A percentile compares a stretch with the other conserved stretches of the same genome.
Evolutionary conservation across 129 eudicot species (phyloP).

Genomic region (Tanacetum coccineum): DNA sequence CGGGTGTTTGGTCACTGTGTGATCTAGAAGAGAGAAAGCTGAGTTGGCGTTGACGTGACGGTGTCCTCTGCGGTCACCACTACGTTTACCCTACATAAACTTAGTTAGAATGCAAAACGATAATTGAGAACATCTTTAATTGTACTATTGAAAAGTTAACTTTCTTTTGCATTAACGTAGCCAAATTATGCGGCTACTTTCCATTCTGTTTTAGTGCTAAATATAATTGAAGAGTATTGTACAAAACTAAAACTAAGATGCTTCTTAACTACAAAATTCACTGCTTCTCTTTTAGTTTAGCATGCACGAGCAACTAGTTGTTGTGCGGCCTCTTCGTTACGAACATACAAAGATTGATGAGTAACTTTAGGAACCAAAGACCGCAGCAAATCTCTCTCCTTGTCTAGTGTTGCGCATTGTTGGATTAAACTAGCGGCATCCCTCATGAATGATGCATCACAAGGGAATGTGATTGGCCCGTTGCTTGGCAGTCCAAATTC

Average conservation of each 20-base stretch:
- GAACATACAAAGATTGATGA: conserved; percentile 5
- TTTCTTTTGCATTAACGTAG: neutral
- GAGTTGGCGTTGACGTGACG: too few relatives aligned
- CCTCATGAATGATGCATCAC: conserved; percentile 34
- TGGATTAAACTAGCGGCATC: conserved; percentile 23
- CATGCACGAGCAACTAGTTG: conserved; percentile 21
- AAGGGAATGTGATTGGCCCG: conserved; percentile 33
- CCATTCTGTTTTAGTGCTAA: neutral
- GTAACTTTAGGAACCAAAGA: conserved; percentile 8
- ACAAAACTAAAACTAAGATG: neutral
- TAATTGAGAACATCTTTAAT: too few relatives aligned
- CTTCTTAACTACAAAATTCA: conserved; percentile 11
- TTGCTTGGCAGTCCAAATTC: conserved; percentile 38
- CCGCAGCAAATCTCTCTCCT: conserved; percentile 25
- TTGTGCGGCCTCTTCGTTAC: conserved; percentile 13
- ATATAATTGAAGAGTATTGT: neutral
- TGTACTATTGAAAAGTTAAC: too few relatives aligned
- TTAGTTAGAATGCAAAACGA: too few relatives aligned
- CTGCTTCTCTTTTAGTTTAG: conserved; percentile 3
- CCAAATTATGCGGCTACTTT: too few relatives aligned
- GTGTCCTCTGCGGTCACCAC: too few relatives aligned
- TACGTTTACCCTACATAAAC: too few relatives aligned
- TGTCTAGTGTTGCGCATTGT: neutral
- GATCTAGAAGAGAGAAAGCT: too few relatives aligned
- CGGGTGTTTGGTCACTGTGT: too few relatives aligned